Conservation (phyloP, 2,329 filamentous ascomycete species). For the Leptographium flavum region DNA sequence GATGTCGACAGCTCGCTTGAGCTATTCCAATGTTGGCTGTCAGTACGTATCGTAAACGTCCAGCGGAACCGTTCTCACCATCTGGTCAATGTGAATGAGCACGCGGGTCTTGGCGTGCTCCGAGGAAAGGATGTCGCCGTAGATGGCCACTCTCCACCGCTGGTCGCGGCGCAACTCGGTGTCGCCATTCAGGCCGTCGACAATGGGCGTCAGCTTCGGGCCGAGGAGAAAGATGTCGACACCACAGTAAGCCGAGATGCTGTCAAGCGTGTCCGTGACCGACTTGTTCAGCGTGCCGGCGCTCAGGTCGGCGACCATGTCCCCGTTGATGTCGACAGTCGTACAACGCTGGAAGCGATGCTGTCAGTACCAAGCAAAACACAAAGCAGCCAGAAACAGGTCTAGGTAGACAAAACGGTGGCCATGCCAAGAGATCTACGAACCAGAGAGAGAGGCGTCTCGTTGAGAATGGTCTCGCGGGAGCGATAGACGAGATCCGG, state of each 20-base stretch:
- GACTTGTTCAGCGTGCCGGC: conserved; percentile 56
- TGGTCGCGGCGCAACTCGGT: conserved; percentile 76
- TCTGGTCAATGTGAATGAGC: conserved; percentile 91
- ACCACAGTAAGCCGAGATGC: conserved; percentile 74
- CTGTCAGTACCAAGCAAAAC: conserved; percentile 1
- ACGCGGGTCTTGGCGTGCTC: conserved; percentile 96
- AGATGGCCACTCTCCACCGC: conserved; percentile 84
- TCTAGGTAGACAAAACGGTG: conserved; percentile 9
- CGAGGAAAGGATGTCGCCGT: conserved; percentile 85
- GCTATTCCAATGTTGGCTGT: conserved; percentile 25
- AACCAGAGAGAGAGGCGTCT: conserved; percentile 78
- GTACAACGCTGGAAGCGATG: conserved; percentile 58
- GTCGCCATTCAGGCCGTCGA: conserved; percentile 60
- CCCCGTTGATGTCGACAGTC: conserved; percentile 83
- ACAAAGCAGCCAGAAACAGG: conserved; percentile 5
- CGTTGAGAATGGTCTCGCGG: conserved; percentile 76
- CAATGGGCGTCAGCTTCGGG: conserved; percentile 71
- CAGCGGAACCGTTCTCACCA: conserved; percentile 39
- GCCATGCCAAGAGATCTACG: not conserved
- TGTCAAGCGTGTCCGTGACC: conserved; percentile 74
- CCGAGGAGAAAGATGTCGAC: conserved; percentile 94
- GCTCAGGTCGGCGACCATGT: conserved; percentile 65
- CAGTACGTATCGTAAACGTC: conserved; percentile 12
- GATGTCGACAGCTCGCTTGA: conserved; percentile 60
- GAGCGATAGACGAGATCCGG: conserved; percentile 81